phyloP scores from a whole-genome alignment of 768 basidiomycete species.

The Lactarius pseudohatsudake region DNA sequence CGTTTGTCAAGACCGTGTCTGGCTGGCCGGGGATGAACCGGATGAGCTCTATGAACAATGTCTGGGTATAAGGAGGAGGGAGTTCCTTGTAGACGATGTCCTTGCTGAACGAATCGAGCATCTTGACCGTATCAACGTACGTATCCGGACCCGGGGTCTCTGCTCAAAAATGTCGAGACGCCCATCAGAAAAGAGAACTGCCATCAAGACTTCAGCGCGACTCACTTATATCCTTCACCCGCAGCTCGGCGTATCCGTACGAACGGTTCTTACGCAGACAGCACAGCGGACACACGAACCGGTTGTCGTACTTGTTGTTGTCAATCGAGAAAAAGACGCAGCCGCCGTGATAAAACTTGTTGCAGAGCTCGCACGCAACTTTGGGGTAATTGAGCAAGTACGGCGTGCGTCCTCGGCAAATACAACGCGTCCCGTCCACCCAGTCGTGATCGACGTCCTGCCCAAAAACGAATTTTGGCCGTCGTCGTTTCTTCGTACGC shows the following conservation, averaged over 20 bases:
- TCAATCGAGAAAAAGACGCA: constrained; percentile 74
- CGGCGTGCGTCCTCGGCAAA: constrained; percentile 68
- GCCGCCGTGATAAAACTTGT: constrained; percentile 64
- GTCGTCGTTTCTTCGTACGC: constrained; percentile 55
- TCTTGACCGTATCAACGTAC: constrained; percentile 70
- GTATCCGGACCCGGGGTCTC: constrained; percentile 52
- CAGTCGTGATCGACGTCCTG: constrained; percentile 76
- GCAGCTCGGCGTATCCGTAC: constrained; percentile 75
- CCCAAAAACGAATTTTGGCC: constrained; percentile 68
- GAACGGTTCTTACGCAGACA: constrained; percentile 68
- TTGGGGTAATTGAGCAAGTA: constrained; percentile 61
- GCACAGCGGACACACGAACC: constrained; percentile 77
- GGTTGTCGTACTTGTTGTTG: constrained; percentile 34
- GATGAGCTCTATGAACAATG: constrained; percentile 74
- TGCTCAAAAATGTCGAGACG: constrained; percentile 33
- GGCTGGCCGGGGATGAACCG: constrained; percentile 56
- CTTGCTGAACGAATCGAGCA: constrained; percentile 73
- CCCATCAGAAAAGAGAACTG: not conserved
- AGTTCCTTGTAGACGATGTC: constrained; percentile 69
- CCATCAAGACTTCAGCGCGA: constrained; percentile 25
- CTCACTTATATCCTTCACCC: constrained; percentile 64
- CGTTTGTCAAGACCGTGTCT: constrained; percentile 39
- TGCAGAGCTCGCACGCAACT: constrained; percentile 67
- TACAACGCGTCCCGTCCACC: constrained; percentile 74
- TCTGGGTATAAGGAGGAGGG: constrained; percentile 59